Base-by-base conservation (phyloP, 805 yeast species). In the Metschnikowia sp. region DNA sequence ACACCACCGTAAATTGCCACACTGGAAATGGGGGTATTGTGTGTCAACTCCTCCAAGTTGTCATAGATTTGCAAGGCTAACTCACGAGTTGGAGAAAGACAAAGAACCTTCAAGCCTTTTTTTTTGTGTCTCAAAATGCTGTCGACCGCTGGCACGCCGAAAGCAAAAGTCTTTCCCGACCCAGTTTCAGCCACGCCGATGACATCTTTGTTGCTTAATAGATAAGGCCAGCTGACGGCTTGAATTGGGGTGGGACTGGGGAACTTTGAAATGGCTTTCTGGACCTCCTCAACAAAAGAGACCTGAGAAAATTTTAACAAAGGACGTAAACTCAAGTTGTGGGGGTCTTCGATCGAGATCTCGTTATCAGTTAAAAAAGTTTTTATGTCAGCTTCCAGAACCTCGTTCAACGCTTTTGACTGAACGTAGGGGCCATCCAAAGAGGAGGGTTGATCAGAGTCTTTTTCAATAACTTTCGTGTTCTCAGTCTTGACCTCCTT, bases 181-280 rank as follows among this genome's bases (percentile, higher is more conserved):
- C 99, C 99, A 3, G 99, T 92, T 70, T 92, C 97, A 11, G 99
- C 99, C 54, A 92, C 96, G 66, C 98, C 99, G 55, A 92, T 81
- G 26, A 91, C 96, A 64, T 92, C 99, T 49, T 84, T 78, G 13
- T 86, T 86, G 18, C 79, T 70, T 42, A 90, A 70, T 44, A 92
- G 70, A 62, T 81, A 89, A 54, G 99, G 98, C 98, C 98, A 94
- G 8, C 97, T 79, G 39, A 82, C 88, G 31, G 96, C 79, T 73
- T 92, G 99, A 58, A 92, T 92, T 33, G 98, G 98, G 7, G 98
- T 91, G 45, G 99, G 99, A 58, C 82, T 84, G 12, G 88, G 85
- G 72, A 88, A 94, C 58, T 83, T 81, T 35, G 81, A 70, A 40
- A 92, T 75, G 40, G 79, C 82, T n/a, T 71, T 58, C 54, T 77